phyloP scores from a whole-genome alignment of 2,329 filamentous ascomycete species.

The Xylaria sp. region DNA sequence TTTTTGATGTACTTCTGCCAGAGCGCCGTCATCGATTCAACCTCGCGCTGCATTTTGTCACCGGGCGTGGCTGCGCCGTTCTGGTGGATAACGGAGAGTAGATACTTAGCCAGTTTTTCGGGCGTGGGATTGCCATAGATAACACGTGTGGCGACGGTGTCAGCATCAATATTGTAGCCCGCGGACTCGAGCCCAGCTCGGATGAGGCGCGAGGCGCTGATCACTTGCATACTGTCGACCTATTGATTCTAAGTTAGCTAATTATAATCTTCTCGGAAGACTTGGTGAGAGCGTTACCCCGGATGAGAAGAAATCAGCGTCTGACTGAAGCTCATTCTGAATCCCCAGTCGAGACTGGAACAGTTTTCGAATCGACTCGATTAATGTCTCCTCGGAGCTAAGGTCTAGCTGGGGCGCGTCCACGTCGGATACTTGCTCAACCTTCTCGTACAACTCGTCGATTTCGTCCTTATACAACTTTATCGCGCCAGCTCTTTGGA shows the following conservation, averaged over 20 bases:
- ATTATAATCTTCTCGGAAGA: not conserved
- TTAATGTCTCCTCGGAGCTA: constrained; percentile 46
- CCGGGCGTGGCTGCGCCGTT: constrained; percentile 15
- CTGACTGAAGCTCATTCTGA: constrained; percentile 45
- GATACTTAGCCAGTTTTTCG: constrained; percentile 49
- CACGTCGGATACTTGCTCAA: constrained; percentile 28
- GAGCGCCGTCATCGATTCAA: constrained; percentile 49
- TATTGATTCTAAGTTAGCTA: constrained; percentile 25
- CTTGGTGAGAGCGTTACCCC: constrained; percentile 42
- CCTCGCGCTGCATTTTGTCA: constrained; percentile 38
- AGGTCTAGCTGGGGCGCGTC: constrained; percentile 47
- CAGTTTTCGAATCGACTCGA: constrained; percentile 47
- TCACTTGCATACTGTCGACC: constrained; percentile 56
- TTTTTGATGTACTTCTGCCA: constrained; percentile 51
- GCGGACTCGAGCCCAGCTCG: constrained; percentile 49
- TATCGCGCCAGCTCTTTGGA: constrained; percentile 55
- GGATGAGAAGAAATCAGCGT: constrained; percentile 54
- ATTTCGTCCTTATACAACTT: constrained; percentile 58
- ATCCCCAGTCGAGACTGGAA: constrained; percentile 47
- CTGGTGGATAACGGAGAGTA: constrained; percentile 45
- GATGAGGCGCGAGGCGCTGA: constrained; percentile 52
- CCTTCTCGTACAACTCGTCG: constrained; percentile 52
- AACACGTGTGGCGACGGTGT: constrained; percentile 51
- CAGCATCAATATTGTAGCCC: constrained; percentile 49
- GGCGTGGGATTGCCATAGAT: constrained; percentile 55